Evolutionary conservation across 2,329 filamentous ascomycete genomes (phyloP), one percentile per base, ranked within the genome.

Genomic region (Tothia fuscella): DNA sequence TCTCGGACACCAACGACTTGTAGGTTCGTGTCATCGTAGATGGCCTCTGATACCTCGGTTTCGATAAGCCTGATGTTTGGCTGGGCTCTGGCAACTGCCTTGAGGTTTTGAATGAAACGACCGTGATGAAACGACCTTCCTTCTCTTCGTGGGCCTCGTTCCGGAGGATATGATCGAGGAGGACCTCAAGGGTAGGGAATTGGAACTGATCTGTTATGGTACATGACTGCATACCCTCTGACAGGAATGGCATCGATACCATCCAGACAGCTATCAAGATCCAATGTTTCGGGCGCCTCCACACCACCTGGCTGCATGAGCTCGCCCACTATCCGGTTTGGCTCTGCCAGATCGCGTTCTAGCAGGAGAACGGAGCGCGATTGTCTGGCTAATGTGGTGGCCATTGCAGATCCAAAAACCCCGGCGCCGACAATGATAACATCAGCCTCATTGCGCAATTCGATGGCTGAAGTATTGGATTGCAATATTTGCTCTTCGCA

Each of bases 281-380:
- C 91, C 38, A 98, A 67, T 56, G 82, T 77, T 54, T 78, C 72
- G 53, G 98, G 69, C 6, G 89, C 83, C 40, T 76, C 69, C 28
- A 94, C 79, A 38, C 91, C 91, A 38, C 91, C 91, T 0, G 91
- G 91, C 63, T 98, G 91, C 52, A 98, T 67, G 49, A 98, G 66
- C 66, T 98, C 91, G 53, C 91, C 91, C 37, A 98, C 87, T 51
- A 98, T 96, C 49, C 91, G 79, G 65, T 96, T 82, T 16, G 91
- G 91, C 66, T 96, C 82, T 62, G 86, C 86, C 63, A 96, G 69
- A 64, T 78, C 93, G 54, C 76, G 76, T 66, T 98, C 91, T 38
- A 98, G 75, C 40, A 98, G 68, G 20, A 95, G 72, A 20, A 98
- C 87, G 58, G 83, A 93, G 48, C 91, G 78, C 41, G 87, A 87